These are phyloP conservation scores for Cydonia oblonga DNA, from an alignment of 331 rosid genomes.

Conservation along the genomic window DNA sequence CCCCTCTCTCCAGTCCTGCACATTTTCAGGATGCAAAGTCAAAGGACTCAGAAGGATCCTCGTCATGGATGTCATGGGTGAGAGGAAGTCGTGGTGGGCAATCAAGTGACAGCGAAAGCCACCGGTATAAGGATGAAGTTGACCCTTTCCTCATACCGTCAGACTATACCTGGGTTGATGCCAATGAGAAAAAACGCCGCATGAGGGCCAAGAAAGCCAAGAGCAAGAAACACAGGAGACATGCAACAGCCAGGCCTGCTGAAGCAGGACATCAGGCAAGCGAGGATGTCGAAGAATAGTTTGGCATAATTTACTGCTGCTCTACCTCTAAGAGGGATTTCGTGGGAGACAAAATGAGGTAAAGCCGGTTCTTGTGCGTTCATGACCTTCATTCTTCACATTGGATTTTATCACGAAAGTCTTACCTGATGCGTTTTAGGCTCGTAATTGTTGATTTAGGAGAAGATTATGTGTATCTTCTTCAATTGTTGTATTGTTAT, in stretches of 20 bases:
- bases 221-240: slow-evolving; percentile 73
- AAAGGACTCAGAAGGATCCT: slow-evolving; percentile 73
- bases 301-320: slow-evolving; percentile 1
- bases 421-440: slow-evolving; percentile 44
- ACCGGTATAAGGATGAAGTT: slow-evolving; percentile 65
- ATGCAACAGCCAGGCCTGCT: slow-evolving; percentile 35
- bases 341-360: slow-evolving; percentile 32
- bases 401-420: slow-evolving; percentile 32
- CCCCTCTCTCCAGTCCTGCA: slow-evolving; percentile 96
- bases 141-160: slow-evolving; percentile 90
- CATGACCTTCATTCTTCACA: slow-evolving; percentile 48
- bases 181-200: slow-evolving; percentile 87
- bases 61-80: slow-evolving; percentile 98
- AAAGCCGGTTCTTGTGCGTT: slow-evolving; percentile 25
- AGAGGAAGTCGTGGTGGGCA: slow-evolving; percentile 82
- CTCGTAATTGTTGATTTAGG: slow-evolving; percentile 31
- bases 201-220: slow-evolving; percentile 86
- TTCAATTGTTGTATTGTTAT: slow-evolving; percentile 40
- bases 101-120: slow-evolving; percentile 77
- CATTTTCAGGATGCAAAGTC: slow-evolving; percentile 90
- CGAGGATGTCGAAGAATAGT: slow-evolving; percentile 57
- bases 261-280: slow-evolving; percentile 48
- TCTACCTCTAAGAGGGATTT: slow-evolving; percentile 15
- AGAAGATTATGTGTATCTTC: slow-evolving; percentile 26
- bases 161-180: slow-evolving; percentile 91